phyloP scores from a whole-genome alignment of 192 early-diverging fungal genomes.

The Piromyces sp. region DNA sequence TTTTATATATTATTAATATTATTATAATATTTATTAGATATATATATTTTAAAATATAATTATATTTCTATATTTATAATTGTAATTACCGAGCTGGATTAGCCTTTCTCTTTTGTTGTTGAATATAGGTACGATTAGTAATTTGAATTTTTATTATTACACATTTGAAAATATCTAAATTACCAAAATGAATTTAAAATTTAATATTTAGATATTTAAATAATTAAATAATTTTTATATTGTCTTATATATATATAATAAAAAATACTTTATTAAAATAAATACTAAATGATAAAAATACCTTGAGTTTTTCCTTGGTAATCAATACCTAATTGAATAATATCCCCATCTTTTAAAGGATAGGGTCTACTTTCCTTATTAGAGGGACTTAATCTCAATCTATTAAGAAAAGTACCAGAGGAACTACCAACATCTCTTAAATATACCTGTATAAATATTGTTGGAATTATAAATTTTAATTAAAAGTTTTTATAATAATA shows the following conservation, averaged over 20 bases:
- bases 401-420: conserved; percentile 94
- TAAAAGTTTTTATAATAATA: neutral
- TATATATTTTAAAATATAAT: no score
- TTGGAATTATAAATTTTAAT: no score
- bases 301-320: conserved; percentile 37
- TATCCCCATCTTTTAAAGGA: conserved; percentile 39
- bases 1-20: no score
- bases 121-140: conserved; percentile 28
- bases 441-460: no score
- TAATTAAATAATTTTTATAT: no score
- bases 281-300: neutral
- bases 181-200: no score
- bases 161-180: conserved; percentile 24
- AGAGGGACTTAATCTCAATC: conserved; percentile 75
- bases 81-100: conserved; percentile 27
- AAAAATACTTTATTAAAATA: no score
- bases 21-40: no score
- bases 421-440: conserved; percentile 90
- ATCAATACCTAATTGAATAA: conserved; percentile 38
- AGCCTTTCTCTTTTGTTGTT: conserved; percentile 21
- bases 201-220: no score
- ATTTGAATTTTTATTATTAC: conserved; percentile 24
- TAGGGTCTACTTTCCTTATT: conserved; percentile 67
- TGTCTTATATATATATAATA: no score
- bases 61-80: no score